A percentile compares a stretch with the other conserved stretches of the same genome.
Conservation (phyloP, 106 monocot species). For the Iris macrosiphon region DNA sequence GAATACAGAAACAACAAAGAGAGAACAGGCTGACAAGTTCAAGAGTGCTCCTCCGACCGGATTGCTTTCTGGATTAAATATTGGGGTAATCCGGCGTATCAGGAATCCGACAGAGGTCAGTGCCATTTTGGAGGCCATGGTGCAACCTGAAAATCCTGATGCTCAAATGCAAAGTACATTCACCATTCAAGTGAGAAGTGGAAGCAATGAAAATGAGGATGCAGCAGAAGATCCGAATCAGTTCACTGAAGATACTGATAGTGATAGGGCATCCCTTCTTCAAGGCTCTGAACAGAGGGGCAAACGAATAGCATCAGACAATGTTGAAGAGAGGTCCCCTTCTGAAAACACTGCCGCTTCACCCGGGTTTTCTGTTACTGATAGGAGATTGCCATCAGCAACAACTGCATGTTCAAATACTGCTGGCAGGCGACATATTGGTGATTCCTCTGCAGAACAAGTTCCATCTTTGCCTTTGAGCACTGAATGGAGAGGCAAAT, state of each 20-base stretch:
- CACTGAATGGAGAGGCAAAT: neutral
- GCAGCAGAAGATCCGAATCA: neutral
- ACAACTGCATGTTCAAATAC: neutral
- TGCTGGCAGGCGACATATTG: no score
- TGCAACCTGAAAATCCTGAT: neutral
- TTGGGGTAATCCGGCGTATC: constrained; percentile 9
- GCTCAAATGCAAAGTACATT: neutral
- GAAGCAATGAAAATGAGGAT: neutral
- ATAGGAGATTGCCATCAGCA: neutral
- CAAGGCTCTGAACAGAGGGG: no score
- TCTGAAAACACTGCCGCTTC: neutral
- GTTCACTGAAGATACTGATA: neutral
- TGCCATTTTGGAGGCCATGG: constrained; percentile 12
- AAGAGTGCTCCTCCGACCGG: constrained; percentile 8
- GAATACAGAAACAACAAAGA: constrained; percentile 1
- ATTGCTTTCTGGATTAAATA: constrained; percentile 9
- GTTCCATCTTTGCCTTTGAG: neutral
- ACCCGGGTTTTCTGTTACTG: neutral
- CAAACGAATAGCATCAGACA: neutral
- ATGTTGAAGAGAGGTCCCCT: neutral
- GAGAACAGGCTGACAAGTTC: neutral
- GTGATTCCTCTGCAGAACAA: neutral
- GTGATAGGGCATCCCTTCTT: neutral
- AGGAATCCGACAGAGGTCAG: constrained; percentile 5
- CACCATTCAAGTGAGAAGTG: neutral